These are phyloP conservation scores for Scedosporium minutisporum DNA, from an alignment of 2,329 filamentous ascomycete species.

Conservation along the genomic window DNA sequence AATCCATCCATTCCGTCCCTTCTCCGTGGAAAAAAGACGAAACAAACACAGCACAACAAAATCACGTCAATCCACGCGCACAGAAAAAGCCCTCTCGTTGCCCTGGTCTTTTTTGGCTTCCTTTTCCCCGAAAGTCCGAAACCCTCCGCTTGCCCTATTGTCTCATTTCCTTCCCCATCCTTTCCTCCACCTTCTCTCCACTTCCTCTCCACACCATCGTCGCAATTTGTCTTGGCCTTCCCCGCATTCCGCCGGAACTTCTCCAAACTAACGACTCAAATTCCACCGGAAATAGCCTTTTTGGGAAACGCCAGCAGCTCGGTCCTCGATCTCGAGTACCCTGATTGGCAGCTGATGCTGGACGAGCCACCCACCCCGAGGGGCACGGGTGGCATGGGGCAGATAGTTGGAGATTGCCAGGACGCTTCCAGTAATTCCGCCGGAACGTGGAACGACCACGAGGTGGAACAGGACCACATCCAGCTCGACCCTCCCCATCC, in stretches of 20 bases:
- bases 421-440: neutral
- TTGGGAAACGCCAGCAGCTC: neutral
- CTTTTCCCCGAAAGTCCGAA: neutral
- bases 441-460: neutral
- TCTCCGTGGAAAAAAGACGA: too few species aligned
- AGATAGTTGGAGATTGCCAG: neutral
- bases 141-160: too few species aligned
- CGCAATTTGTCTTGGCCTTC: neutral
- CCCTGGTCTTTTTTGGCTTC: neutral
- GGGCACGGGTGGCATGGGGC: neutral
- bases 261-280: neutral
- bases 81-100: too few species aligned
- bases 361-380: neutral
- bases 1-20: too few species aligned
- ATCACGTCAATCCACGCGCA: too few species aligned
- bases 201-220: neutral
- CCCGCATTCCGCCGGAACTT: neutral
- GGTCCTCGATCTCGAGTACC: neutral
- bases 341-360: neutral
- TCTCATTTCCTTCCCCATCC: neutral
- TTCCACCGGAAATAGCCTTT: conserved; percentile 2
- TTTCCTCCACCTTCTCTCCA: neutral
- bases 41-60: too few species aligned
- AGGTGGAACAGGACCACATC: neutral
- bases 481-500: neutral